Evolutionary conservation across 192 early-diverging fungal species (phyloP).

Genomic region (Mortierella alpina): DNA sequence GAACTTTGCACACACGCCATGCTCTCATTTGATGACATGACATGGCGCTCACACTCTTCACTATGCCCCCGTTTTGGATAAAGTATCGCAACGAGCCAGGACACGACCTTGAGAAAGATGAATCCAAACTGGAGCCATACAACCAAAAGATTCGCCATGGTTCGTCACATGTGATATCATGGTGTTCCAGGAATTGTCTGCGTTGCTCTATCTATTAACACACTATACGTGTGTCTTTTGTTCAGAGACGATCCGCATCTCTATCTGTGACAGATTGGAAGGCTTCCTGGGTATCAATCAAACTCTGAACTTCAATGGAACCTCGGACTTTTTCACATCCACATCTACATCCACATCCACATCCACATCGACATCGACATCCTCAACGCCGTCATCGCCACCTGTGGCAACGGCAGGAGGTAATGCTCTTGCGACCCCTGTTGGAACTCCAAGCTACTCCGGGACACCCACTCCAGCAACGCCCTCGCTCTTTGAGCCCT

Average conservation of each 20-base stretch:
- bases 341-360: slow-evolving; percentile 14
- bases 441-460: slow-evolving; percentile 38
- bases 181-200: not conserved
- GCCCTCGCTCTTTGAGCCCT: slow-evolving; percentile 42
- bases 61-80: not conserved
- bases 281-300: slow-evolving; percentile 54
- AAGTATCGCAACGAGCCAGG: slow-evolving; percentile 74
- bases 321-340: slow-evolving; percentile 1
- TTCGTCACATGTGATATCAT: slow-evolving; percentile 5
- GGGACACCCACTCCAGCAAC: slow-evolving; percentile 22
- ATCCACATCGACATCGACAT: slow-evolving; percentile 21
- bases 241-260: slow-evolving; percentile 69
- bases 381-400: slow-evolving; percentile 30
- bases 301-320: slow-evolving; percentile 8
- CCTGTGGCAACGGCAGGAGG: slow-evolving; percentile 1
- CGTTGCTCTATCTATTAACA: not conserved
- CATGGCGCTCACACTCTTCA: not conserved
- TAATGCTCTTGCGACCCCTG: slow-evolving; percentile 25
- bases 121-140: slow-evolving; percentile 60
- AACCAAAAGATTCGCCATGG: slow-evolving; percentile 73
- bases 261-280: slow-evolving; percentile 69
- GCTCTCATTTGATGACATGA: too few relatives aligned
- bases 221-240: not conserved
- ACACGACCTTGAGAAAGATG: slow-evolving; percentile 60
- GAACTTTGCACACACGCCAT: too few relatives aligned